A percentile compares a stretch with the other conserved stretches of the same genome.
Conservation (phyloP, 106 monocot genomes). For the Chionographis japonica region DNA sequence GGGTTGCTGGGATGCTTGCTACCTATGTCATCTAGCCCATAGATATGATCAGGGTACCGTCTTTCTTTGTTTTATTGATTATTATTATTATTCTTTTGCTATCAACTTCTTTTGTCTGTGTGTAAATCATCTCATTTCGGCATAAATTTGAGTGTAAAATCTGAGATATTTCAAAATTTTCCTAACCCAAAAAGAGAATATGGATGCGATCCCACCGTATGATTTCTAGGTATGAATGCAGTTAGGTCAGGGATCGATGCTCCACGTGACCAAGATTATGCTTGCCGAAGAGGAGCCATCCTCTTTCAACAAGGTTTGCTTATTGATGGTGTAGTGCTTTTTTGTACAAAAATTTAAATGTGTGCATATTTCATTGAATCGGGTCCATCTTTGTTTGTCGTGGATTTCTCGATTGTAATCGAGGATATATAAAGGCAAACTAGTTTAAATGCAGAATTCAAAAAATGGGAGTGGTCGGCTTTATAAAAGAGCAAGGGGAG, state of each 20-base stretch:
- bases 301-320: slow-evolving; percentile 36
- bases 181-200: too few species aligned
- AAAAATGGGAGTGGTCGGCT: too few species aligned
- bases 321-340: not conserved
- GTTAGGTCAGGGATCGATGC: slow-evolving; percentile 43
- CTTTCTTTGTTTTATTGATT: not conserved
- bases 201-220: not conserved
- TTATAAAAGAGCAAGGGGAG: too few species aligned
- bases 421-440: too few species aligned
- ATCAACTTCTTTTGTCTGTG: not conserved
- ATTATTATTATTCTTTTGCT: not conserved
- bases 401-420: too few species aligned
- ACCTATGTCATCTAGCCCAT: slow-evolving; percentile 54
- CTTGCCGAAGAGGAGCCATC: slow-evolving; percentile 30
- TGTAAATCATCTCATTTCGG: not conserved
- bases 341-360: too few species aligned
- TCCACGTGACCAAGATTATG: slow-evolving; percentile 38
- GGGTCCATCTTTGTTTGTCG: too few species aligned
- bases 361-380: too few species aligned
- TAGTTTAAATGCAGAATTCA: too few species aligned
- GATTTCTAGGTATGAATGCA: slow-evolving; percentile 38
- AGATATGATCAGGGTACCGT: slow-evolving; percentile 55
- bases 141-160: not conserved
- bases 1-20: slow-evolving; percentile 46
- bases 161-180: not conserved